Percentiles rank a stretch among this genome's conserved stretches.
Evolutionary conservation across 2,329 filamentous ascomycete species (phyloP).

Genomic region (Botrytis elliptica): DNA sequence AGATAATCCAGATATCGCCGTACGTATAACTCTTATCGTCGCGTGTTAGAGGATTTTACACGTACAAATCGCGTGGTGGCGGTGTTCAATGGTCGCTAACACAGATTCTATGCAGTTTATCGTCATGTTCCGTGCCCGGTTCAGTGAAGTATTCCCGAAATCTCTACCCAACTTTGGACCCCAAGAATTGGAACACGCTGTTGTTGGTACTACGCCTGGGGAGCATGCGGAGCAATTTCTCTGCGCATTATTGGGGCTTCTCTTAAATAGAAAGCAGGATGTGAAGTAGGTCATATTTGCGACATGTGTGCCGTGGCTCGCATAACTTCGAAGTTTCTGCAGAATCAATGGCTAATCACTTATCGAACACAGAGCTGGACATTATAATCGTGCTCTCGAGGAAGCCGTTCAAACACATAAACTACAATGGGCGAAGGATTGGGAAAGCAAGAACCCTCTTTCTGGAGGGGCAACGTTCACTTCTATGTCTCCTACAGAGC

Average conservation of each 20-base stretch:
- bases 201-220: conserved; percentile 74
- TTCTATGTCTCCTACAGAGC: conserved; percentile 75
- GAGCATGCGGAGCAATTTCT: conserved; percentile 84
- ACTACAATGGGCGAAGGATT: conserved; percentile 81
- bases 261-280: conserved; percentile 97
- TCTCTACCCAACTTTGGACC: conserved; percentile 87
- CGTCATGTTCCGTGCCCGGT: conserved; percentile 95
- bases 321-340: neutral
- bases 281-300: conserved; percentile 72
- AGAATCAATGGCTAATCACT: conserved; percentile 27
- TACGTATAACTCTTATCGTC: conserved; percentile 56
- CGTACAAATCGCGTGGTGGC: conserved; percentile 53
- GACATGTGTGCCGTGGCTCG: neutral
- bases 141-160: conserved; percentile 84
- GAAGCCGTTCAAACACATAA: conserved; percentile 85
- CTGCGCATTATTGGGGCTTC: conserved; percentile 81
- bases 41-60: conserved; percentile 43
- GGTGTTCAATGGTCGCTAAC: conserved; percentile 36
- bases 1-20: conserved; percentile 88
- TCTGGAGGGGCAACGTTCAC: conserved; percentile 78
- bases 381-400: conserved; percentile 90
- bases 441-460: conserved; percentile 81
- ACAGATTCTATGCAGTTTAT: conserved; percentile 69
- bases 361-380: conserved; percentile 65
- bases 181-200: conserved; percentile 88